phyloP scores from a whole-genome alignment of 192 early-diverging fungal genomes.

The Rhizoclosmatium globosum region DNA sequence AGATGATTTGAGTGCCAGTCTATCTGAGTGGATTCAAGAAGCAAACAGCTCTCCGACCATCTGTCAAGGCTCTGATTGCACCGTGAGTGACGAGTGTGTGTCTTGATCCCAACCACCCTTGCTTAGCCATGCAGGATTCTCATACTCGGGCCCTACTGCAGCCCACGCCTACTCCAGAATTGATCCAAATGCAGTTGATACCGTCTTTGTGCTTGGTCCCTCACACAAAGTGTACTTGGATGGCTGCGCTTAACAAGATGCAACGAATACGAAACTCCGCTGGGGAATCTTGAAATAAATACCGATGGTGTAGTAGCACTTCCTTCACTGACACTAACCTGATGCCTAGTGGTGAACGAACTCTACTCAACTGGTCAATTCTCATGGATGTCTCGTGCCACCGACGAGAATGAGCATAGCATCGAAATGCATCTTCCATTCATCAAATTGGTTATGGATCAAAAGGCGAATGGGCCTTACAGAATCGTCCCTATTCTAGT shows the following conservation, averaged over 20 bases:
- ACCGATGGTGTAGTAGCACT: too few species aligned
- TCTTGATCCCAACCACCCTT: not conserved
- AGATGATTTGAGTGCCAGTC: slow-evolving; percentile 54
- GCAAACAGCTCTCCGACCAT: slow-evolving; percentile 44
- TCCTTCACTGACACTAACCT: too few species aligned
- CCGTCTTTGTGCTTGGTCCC: slow-evolving; percentile 93
- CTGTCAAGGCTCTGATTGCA: slow-evolving; percentile 72
- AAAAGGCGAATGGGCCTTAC: slow-evolving; percentile 47
- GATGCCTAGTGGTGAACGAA: slow-evolving; percentile 63
- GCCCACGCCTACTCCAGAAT: slow-evolving; percentile 88
- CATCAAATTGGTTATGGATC: slow-evolving; percentile 78
- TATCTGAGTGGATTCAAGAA: slow-evolving; percentile 59
- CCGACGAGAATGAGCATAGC: slow-evolving; percentile 95
- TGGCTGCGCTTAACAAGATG: slow-evolving; percentile 82
- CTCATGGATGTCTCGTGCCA: slow-evolving; percentile 64
- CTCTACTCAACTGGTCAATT: slow-evolving; percentile 74
- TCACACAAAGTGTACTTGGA: slow-evolving; percentile 89
- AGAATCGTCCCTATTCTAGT: slow-evolving; percentile 92
- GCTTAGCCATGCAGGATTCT: slow-evolving; percentile 89
- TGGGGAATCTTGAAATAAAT: slow-evolving; percentile 85
- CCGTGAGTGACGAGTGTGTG: slow-evolving; percentile 64
- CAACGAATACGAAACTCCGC: slow-evolving; percentile 81
- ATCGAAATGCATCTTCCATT: slow-evolving; percentile 98
- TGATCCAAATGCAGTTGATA: slow-evolving; percentile 56
- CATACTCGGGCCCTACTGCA: slow-evolving; percentile 89